Conservation (phyloP, 228 moss, liverwort and hornwort species). For the Sphagnum magellanicum region DNA sequence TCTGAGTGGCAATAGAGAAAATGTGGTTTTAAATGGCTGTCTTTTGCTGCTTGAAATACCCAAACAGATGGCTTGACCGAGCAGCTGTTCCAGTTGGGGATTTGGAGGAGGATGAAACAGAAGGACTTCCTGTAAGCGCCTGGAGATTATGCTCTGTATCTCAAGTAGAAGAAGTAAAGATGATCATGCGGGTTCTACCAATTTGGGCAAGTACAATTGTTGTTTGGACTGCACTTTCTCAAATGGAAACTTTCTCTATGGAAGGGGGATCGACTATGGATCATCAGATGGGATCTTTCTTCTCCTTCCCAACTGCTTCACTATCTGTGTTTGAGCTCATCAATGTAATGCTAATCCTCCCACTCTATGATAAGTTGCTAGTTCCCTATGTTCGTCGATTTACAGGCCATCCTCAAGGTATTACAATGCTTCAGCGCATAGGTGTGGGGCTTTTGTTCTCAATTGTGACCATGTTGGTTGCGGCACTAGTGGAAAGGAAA, state of each 20-base stretch:
- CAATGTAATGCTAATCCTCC: constrained; percentile 15
- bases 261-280: constrained; percentile 25
- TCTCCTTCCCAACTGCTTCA: constrained; percentile 23
- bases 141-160: constrained; percentile 63
- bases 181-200: constrained; percentile 28
- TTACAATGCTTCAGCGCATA: constrained; percentile 23
- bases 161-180: constrained; percentile 34
- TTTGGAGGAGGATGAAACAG: constrained; percentile 18
- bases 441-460: constrained; percentile 25
- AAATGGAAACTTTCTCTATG: constrained; percentile 77
- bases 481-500: constrained; percentile 22
- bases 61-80: constrained; percentile 60
- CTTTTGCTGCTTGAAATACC: constrained; percentile 11
- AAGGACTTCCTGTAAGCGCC: constrained; percentile 11
- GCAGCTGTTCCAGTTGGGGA: constrained; percentile 41
- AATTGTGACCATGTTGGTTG: constrained; percentile 14
- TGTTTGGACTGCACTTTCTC: constrained; percentile 63
- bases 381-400: constrained; percentile 13
- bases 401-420: constrained; percentile 20
- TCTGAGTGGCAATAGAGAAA: too few species aligned
- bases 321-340: constrained; percentile 23
- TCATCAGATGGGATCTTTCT: constrained; percentile 3
- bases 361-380: constrained; percentile 23
- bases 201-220: constrained; percentile 59
- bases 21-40: too few species aligned